These are phyloP conservation scores for Coprinopsis marcescibilis DNA, from an alignment of 768 basidiomycete genomes.

Conservation along the genomic window DNA sequence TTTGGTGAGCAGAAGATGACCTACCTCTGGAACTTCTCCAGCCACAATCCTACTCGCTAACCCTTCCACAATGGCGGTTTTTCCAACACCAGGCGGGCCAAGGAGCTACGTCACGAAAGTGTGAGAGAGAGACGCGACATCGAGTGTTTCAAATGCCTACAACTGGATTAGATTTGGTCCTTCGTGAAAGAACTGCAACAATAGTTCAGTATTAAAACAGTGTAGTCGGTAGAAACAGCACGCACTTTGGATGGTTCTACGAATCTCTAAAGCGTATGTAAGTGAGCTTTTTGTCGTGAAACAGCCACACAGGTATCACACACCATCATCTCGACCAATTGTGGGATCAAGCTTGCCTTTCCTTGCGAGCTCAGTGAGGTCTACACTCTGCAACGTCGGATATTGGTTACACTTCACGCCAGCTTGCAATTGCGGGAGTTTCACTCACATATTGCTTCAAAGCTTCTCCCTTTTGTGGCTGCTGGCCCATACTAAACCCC, in stretches of 20 bases:
- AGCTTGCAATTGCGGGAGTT: background rate
- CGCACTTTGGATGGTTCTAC: conserved; percentile 86
- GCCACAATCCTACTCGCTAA: conserved; percentile 82
- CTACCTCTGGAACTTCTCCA: conserved; percentile 86
- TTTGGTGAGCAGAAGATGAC: conserved; percentile 11
- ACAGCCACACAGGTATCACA: conserved; percentile 9
- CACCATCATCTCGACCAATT: conserved; percentile 85
- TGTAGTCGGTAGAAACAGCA: background rate
- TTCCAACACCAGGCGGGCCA: conserved; percentile 86
- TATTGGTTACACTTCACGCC: background rate
- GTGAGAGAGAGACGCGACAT: background rate
- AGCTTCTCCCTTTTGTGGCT: conserved; percentile 76
- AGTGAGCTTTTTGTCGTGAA: background rate
- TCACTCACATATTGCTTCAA: conserved; percentile 65
- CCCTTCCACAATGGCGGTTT: conserved; percentile 89
- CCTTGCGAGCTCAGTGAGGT: conserved; percentile 78
- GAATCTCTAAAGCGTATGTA: conserved; percentile 57
- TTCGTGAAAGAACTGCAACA: conserved; percentile 64
- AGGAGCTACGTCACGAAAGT: conserved; percentile 45
- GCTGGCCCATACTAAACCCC: conserved; percentile 51
- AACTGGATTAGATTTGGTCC: conserved; percentile 92
- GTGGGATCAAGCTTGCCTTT: conserved; percentile 86
- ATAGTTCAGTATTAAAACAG: background rate
- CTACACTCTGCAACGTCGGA: conserved; percentile 64
- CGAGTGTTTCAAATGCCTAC: conserved; percentile 30